Evolutionary conservation across 208 protist species (phyloP), one percentile per base, ranked within the genome.

Genomic region (Acanthamoeba castellanii): DNA sequence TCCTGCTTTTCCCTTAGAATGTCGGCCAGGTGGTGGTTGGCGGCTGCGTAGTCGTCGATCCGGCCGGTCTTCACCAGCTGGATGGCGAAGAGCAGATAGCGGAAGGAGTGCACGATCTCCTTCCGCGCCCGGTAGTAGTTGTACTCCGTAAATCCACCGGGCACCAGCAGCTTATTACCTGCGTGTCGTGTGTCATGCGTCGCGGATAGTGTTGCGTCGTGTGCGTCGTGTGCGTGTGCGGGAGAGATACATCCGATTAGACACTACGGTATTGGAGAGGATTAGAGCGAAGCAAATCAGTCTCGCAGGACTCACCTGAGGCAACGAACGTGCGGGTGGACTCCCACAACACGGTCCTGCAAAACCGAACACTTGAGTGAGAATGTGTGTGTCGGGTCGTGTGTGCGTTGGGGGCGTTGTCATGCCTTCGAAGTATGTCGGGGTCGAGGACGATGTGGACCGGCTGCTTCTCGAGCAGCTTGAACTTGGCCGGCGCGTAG

Each of bases 1-100:
- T 50, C 42, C 64, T 25, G 64, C 64, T 70, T 70, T n/a, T 76
- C n/a, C n/a, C 34, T 16, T 1, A 89, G 50, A 47, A 89, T 59
- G 32, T 68, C n/a, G 57, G 52, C 30, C 11, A 89, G 20, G 32
- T 68, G 50, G 52, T 27, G 82, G 61, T 89, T 89, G 57, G 82
- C 82, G 16, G 82, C 82, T 4, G 47, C 50, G 57, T 68, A 89
- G 82, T 89, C 82, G 27, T 27, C n/a, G 22, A 89, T 89, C 8
- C 27, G 14, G 13, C 82, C 57, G 27, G 50, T 68, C 52, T 93
- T 45, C 20, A 93, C 66, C 61, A 93, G 37, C 42, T 93, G 88
- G 61, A 93, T 76, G 37, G 88, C 88, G 70, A 93, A 93, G 14
- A 93, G 88, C 9, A 93, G 88, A 52, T 93, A 93, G 34, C 88